Percentiles rank a stretch among this genome's conserved stretches.
Evolutionary conservation across 345 rosid genomes (phyloP).

Genomic region (Brassica rapa): DNA sequence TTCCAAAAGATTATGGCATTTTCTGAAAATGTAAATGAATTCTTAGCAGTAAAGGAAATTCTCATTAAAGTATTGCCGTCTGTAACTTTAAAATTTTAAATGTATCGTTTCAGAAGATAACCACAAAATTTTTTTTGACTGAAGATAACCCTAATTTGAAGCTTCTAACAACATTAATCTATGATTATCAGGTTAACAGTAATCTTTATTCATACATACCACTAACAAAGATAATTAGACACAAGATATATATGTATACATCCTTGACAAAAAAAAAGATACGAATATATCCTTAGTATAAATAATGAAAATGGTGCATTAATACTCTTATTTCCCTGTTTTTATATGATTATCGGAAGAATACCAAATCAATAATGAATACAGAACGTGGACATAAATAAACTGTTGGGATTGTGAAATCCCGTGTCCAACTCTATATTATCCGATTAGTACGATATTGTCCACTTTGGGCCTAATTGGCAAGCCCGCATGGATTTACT

Average conservation of each 20-base stretch:
- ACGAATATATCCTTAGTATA: neutral
- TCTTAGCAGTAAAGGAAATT: neutral
- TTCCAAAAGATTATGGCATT: neutral
- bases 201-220: neutral
- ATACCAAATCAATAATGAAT: conserved; percentile 26
- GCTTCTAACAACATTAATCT: neutral
- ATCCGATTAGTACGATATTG: too few relatives aligned
- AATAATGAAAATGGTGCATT: neutral
- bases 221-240: neutral
- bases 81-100: too few relatives aligned
- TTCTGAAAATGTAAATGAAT: neutral
- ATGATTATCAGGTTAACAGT: neutral
- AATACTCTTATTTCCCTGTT: neutral
- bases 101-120: neutral
- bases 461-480: too few relatives aligned
- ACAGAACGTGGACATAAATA: conserved; percentile 29
- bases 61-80: neutral
- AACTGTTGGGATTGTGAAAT: neutral
- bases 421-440: too few relatives aligned
- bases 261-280: neutral
- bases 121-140: too few relatives aligned
- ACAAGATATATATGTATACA: neutral
- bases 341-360: neutral
- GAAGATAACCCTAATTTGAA: neutral
- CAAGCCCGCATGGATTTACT: too few relatives aligned